Percentiles rank a stretch among this genome's conserved stretches.
These are phyloP conservation scores for Pichia manshurica DNA, from an alignment of 805 yeast species.

Conservation along the genomic window DNA sequence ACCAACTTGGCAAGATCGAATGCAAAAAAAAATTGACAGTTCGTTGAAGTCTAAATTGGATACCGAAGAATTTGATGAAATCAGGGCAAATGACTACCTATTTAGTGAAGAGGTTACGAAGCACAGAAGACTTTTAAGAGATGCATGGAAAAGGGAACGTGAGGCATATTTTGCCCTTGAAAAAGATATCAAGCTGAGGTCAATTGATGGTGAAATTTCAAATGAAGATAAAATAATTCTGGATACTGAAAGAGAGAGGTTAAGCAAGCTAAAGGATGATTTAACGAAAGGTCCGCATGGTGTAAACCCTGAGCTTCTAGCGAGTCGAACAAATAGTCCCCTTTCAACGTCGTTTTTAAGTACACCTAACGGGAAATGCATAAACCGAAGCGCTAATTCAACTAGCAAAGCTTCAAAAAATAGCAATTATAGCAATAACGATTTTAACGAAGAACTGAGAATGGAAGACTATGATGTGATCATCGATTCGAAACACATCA, in stretches of 20 bases:
- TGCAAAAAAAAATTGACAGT: slow-evolving; percentile 43
- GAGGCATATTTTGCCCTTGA: slow-evolving; percentile 49
- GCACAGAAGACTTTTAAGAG: slow-evolving; percentile 63
- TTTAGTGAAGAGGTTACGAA: slow-evolving; percentile 76
- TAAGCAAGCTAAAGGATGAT: slow-evolving; percentile 19
- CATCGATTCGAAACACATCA: slow-evolving; percentile 22
- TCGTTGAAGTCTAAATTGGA: slow-evolving; percentile 12
- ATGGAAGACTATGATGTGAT: slow-evolving; percentile 34
- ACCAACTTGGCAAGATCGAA: slow-evolving; percentile 81
- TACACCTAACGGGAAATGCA: too few relatives aligned
- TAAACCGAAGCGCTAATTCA: too few relatives aligned
- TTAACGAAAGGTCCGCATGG: slow-evolving; percentile 18
- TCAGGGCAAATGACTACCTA: slow-evolving; percentile 17
- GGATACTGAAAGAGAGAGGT: slow-evolving; percentile 31
- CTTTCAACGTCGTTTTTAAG: neutral
- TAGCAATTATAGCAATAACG: neutral
- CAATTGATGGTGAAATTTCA: slow-evolving; percentile 12
- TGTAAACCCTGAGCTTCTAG: neutral
- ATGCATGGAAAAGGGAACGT: slow-evolving; percentile 65
- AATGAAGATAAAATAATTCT: slow-evolving; percentile 19
- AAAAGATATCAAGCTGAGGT: slow-evolving; percentile 27
- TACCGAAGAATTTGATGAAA: neutral
- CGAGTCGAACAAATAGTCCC: slow-evolving; percentile 5
- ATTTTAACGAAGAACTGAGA: slow-evolving; percentile 19
- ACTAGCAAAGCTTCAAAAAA: neutral